Conservation (phyloP, 495 filamentous ascomycete species). For the Xylaria nigripes region DNA sequence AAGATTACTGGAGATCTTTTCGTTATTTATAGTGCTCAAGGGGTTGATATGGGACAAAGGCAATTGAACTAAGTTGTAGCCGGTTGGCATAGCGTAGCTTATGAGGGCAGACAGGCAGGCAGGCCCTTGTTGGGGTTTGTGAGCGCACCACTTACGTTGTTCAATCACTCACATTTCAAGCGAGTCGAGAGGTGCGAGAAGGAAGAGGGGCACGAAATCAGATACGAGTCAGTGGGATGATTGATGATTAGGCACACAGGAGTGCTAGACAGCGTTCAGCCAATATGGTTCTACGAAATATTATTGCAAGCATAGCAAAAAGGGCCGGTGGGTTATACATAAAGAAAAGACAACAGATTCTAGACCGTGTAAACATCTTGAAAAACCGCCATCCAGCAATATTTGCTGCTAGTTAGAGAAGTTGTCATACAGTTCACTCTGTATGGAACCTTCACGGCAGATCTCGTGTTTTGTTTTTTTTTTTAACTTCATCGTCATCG, state of each 20-base stretch:
- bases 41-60: neutral
- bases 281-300: neutral
- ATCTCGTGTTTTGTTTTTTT: too few relatives aligned
- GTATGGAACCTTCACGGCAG: too few relatives aligned
- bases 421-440: too few relatives aligned
- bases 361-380: slow-evolving; percentile 4
- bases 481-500: too few relatives aligned
- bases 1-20: neutral
- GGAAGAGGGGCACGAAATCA: slow-evolving; percentile 1
- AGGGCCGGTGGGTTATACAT: neutral
- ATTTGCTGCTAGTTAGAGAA: too few relatives aligned
- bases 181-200: slow-evolving; percentile 2
- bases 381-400: too few relatives aligned
- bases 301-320: neutral
- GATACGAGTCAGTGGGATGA: slow-evolving; percentile 1
- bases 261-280: slow-evolving; percentile 31
- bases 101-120: slow-evolving; percentile 5
- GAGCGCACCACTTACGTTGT: slow-evolving; percentile 3
- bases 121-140: slow-evolving; percentile 3
- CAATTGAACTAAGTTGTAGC: slow-evolving; percentile 4
- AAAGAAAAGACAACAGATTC: slow-evolving; percentile 1
- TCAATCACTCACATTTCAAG: neutral
- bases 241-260: slow-evolving; percentile 18
- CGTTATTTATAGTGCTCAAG: neutral
- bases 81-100: slow-evolving; percentile 9